Evolutionary conservation across 2,329 filamentous ascomycete species (phyloP), one percentile per base, ranked within the genome.

Genomic region (Phaeophleospora eucalypticola): DNA sequence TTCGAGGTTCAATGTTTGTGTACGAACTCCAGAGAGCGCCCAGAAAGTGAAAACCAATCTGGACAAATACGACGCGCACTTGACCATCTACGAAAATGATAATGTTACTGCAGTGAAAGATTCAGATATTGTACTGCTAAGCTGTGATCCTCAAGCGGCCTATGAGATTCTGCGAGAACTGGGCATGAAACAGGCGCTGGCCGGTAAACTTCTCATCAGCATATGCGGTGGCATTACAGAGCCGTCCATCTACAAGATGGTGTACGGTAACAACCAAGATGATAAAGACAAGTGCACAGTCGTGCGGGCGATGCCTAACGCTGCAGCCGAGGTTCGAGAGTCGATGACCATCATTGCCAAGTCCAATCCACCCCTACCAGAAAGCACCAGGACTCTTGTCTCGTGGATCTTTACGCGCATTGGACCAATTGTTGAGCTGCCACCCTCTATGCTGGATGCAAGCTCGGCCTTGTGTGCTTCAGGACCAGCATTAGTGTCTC

Each of bases 251-350:
- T 78, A 84, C 60, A 69, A 71, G 14, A 77, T 80, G 24, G 68
- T 91, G 58, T 76, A 77, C 59, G 75, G 76, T 19, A 70, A 72
- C 8, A 68, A 76, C 16, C 59, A 58, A n/a, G 67, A 69, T n/a
- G 68, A 74, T 51, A 68, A 71, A 45, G 72, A 74, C 20, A 70
- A 73, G 33, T 86, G 80, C 67, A 74, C 79, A 35, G 76, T 93
- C 36, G 83, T 94, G 3, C 78, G 88, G 24, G 87, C 85, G 45
- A 89, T 94, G 80, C 88, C 88, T 58, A 94, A 94, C 71, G 90
- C 86, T 0, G 87, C 88, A 9, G 83, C 83, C 19, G 77, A 87
- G 40, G 84, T 94, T 48, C 73, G 87, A 38, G 84, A 94, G 68
- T 83, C 80, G 57, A 93, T 93, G 86, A 91, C 73, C 7, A 74